These are phyloP conservation scores for Ceratocystis papillata DNA, from an alignment of 2,329 filamentous ascomycete species.

Conservation along the genomic window DNA sequence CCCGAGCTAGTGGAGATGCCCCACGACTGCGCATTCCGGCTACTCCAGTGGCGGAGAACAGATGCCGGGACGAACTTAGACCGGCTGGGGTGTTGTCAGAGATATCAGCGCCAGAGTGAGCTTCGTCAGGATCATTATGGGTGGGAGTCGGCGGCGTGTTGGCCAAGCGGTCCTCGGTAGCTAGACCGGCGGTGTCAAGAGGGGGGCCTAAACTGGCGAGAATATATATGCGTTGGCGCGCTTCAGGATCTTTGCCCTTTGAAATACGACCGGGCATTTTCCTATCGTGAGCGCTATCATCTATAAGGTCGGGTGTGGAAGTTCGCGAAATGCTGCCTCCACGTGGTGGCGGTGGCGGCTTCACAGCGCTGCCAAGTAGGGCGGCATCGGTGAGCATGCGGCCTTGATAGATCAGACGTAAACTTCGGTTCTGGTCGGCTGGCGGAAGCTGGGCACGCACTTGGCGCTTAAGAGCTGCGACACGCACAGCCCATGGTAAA, in stretches of 20 bases:
- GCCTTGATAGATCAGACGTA: slow-evolving; percentile 83
- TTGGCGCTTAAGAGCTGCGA: slow-evolving; percentile 67
- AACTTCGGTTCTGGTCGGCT: slow-evolving; percentile 53
- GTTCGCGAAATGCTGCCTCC: slow-evolving; percentile 20
- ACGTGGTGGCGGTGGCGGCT: slow-evolving; percentile 30
- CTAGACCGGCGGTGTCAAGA: slow-evolving; percentile 58
- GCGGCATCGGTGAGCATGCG: slow-evolving; percentile 68
- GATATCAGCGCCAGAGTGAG: not conserved
- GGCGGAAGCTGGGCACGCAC: slow-evolving; percentile 62
- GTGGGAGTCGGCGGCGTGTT: slow-evolving; percentile 26
- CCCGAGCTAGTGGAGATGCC: slow-evolving; percentile 4
- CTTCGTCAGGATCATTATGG: not conserved
- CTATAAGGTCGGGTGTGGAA: not conserved
- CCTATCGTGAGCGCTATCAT: not conserved
- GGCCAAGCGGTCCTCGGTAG: slow-evolving; percentile 48
- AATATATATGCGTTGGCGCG: slow-evolving; percentile 18
- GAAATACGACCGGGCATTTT: slow-evolving; percentile 26
- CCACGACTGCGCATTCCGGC: slow-evolving; percentile 25
- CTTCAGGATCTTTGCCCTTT: slow-evolving; percentile 28
- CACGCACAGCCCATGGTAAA: slow-evolving; percentile 56
- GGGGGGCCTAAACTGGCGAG: slow-evolving; percentile 27
- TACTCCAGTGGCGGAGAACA: not conserved
- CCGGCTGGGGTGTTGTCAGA: not conserved
- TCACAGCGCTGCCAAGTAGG: slow-evolving; percentile 58
- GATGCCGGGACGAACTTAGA: not conserved